phyloP scores from a whole-genome alignment of 2,329 filamentous ascomycete genomes.

The Hymenoscyphus salicellus region DNA sequence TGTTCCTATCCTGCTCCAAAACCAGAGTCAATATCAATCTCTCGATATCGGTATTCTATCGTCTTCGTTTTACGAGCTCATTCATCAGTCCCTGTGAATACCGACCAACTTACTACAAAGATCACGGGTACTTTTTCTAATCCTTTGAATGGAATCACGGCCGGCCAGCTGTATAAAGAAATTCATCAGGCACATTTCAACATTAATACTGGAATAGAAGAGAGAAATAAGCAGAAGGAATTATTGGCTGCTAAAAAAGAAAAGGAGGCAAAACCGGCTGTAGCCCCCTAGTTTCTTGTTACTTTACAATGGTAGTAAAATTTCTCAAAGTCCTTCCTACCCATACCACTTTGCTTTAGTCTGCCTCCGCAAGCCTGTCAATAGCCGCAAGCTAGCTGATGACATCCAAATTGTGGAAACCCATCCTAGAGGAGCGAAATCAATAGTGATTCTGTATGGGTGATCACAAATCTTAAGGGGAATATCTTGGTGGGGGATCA shows the following conservation, averaged over 20 bases:
- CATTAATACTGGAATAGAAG: slow-evolving; percentile 25
- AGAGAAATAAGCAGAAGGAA: slow-evolving; percentile 25
- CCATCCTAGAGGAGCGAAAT: too few species aligned
- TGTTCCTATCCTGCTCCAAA: slow-evolving; percentile 20
- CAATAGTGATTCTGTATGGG: too few species aligned
- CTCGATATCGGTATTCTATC: slow-evolving; percentile 26
- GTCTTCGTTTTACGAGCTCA: slow-evolving; percentile 33
- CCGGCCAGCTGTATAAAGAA: slow-evolving; percentile 20
- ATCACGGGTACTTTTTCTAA: slow-evolving; percentile 27
- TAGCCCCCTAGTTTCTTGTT: not conserved
- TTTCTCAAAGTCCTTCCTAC: too few species aligned
- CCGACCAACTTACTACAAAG: slow-evolving; percentile 24
- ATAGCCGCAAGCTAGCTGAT: too few species aligned
- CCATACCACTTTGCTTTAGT: too few species aligned
- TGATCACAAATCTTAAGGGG: too few species aligned
- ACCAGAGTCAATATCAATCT: too few species aligned
- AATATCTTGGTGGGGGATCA: too few species aligned
- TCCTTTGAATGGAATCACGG: slow-evolving; percentile 22
- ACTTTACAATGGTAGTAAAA: not conserved
- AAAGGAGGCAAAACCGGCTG: not conserved
- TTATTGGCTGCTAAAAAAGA: slow-evolving; percentile 18
- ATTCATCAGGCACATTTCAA: slow-evolving; percentile 27
- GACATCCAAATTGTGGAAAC: too few species aligned
- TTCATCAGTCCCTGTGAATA: slow-evolving; percentile 24
- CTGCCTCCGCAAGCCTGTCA: too few species aligned